phyloP scores from a whole-genome alignment of 352 stramenopile species.

The Globisporangium alternatum region DNA sequence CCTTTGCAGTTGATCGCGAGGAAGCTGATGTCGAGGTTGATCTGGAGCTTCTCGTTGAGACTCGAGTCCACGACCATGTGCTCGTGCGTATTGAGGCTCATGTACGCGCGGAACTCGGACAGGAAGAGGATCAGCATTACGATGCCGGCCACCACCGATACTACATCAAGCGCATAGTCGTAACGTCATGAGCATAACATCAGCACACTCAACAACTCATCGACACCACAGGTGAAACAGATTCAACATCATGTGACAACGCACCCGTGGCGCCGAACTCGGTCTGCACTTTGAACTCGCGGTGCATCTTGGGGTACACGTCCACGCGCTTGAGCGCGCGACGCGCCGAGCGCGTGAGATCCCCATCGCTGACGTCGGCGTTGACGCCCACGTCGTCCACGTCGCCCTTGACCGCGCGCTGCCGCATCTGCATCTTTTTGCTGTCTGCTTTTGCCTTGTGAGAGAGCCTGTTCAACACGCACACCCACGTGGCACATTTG shows the following conservation, averaged over 20 bases:
- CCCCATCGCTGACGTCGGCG: constrained; percentile 31
- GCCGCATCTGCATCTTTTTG: constrained; percentile 37
- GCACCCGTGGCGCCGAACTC: constrained; percentile 83
- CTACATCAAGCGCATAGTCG: constrained; percentile 10
- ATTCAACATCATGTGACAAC: background rate
- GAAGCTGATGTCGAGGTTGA: constrained; percentile 99
- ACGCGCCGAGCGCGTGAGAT: constrained; percentile 42
- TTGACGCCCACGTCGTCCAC: constrained; percentile 41
- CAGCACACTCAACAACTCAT: background rate
- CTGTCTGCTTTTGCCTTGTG: background rate
- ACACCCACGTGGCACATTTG: too few species aligned
- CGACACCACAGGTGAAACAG: background rate
- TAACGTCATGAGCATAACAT: background rate
- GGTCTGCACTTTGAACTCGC: constrained; percentile 95
- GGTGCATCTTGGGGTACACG: constrained; percentile 96
- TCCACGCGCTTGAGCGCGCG: constrained; percentile 80
- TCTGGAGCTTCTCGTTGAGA: constrained; percentile 93
- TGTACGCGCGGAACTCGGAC: constrained; percentile 81
- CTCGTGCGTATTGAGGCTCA: constrained; percentile 88
- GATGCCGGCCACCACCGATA: constrained; percentile 83
- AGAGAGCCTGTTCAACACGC: background rate
- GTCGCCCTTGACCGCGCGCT: constrained; percentile 57
- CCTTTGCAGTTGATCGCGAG: constrained; percentile 92
- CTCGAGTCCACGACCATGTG: constrained; percentile 96
- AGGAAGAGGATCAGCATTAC: constrained; percentile 91